Evolutionary conservation across 495 filamentous ascomycete genomes (phyloP).

Genomic region (Lasiosphaeriaceae sp.): DNA sequence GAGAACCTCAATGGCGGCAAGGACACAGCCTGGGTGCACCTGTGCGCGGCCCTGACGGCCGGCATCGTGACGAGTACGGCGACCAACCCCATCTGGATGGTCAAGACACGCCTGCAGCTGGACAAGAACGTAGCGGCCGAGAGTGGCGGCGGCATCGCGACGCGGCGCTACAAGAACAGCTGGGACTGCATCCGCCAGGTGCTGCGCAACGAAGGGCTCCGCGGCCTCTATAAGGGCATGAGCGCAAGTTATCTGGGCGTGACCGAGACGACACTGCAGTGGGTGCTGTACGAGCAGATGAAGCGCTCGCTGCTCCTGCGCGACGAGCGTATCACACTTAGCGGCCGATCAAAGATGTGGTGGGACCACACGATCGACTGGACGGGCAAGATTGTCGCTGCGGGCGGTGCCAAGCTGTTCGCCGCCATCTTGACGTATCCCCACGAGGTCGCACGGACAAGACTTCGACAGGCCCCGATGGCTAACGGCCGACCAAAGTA

Average conservation of each 20-base stretch:
- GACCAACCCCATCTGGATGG: constrained; percentile 90
- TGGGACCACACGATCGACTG: constrained; percentile 65
- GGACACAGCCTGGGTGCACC: constrained; percentile 68
- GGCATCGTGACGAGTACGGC: constrained; percentile 79
- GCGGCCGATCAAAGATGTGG: constrained; percentile 50
- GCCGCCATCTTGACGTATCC: constrained; percentile 81
- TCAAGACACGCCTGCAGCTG: constrained; percentile 86
- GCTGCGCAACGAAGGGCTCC: constrained; percentile 68
- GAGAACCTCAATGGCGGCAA: constrained; percentile 60
- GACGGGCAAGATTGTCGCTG: constrained; percentile 70
- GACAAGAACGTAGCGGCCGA: constrained; percentile 61
- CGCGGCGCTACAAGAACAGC: constrained; percentile 74
- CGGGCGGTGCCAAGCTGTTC: constrained; percentile 75
- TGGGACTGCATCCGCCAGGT: constrained; percentile 77
- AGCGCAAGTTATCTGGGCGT: constrained; percentile 85
- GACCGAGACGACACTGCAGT: constrained; percentile 79
- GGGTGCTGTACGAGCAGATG: constrained; percentile 83
- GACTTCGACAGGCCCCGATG: constrained; percentile 75
- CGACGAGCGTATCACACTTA: constrained; percentile 49
- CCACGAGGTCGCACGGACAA: constrained; percentile 81
- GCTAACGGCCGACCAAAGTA: constrained; percentile 73
- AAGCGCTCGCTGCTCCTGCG: constrained; percentile 61
- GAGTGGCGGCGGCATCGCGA: constrained; percentile 40
- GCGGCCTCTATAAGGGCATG: constrained; percentile 78
- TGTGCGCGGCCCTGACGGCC: constrained; percentile 66